Percentiles rank a stretch among this genome's conserved stretches.
Evolutionary conservation across 2,329 filamentous ascomycete genomes (phyloP).

Genomic region (Cryphonectria japonica): DNA sequence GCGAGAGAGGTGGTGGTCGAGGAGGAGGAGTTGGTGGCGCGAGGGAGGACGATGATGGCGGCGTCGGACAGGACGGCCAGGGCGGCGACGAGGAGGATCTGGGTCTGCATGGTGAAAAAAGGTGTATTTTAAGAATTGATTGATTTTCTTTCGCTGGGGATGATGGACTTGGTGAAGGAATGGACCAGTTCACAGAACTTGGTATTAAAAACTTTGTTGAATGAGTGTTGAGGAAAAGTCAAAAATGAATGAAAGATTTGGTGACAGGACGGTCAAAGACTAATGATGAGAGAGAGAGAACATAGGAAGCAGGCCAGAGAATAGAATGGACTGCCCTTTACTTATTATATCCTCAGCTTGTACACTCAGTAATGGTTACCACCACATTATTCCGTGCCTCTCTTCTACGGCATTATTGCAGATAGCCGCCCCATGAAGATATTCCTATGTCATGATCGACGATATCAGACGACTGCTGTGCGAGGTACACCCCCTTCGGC

Average conservation of each 20-base stretch:
- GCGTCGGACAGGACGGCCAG: slow-evolving; percentile 22
- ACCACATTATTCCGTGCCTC: neutral
- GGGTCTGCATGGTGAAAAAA: slow-evolving; percentile 11
- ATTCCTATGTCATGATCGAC: slow-evolving; percentile 19
- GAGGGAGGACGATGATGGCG: slow-evolving; percentile 18
- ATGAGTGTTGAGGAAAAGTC: neutral
- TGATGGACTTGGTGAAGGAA: slow-evolving; percentile 7
- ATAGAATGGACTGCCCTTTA: neutral
- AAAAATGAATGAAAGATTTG: too few relatives aligned
- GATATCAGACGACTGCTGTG: slow-evolving; percentile 14
- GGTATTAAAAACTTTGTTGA: neutral
- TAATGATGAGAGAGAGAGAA: neutral
- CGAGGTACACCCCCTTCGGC: slow-evolving; percentile 14
- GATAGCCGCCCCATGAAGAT: neutral
- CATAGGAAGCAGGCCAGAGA: neutral
- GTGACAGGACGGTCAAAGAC: neutral
- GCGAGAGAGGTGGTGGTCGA: neutral
- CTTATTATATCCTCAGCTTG: neutral
- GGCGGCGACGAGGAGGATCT: slow-evolving; percentile 17
- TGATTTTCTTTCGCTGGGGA: neutral
- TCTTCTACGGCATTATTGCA: neutral
- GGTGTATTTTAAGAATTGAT: too few relatives aligned
- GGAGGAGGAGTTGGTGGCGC: slow-evolving; percentile 16
- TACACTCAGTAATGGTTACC: too few relatives aligned
- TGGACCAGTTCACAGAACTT: slow-evolving; percentile 22